phyloP scores from a whole-genome alignment of 1,139 yeast species.

The Kluyveromyces sp. region DNA sequence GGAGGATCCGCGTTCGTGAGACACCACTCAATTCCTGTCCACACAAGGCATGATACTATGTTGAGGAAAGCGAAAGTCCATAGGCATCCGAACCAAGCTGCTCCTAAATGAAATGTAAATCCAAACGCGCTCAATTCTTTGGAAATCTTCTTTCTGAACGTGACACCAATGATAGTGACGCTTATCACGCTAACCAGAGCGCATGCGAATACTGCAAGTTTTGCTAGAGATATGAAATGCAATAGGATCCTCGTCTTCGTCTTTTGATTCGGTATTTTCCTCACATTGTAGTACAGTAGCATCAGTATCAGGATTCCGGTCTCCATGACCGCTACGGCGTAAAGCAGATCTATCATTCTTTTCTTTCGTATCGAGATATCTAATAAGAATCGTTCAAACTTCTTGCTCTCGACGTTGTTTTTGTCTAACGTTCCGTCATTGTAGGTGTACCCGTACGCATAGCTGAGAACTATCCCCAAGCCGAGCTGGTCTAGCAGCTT shows the following conservation, averaged over 20 bases:
- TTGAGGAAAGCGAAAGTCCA: slow-evolving; percentile 20
- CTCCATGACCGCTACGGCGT: slow-evolving; percentile 15
- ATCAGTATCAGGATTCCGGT: slow-evolving; percentile 13
- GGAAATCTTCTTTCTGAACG: slow-evolving; percentile 18
- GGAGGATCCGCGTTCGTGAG: slow-evolving; percentile 13
- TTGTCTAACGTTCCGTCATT: neutral
- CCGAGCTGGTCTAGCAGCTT: slow-evolving; percentile 21
- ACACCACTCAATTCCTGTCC: slow-evolving; percentile 34
- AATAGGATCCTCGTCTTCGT: slow-evolving; percentile 19
- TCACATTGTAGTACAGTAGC: slow-evolving; percentile 25
- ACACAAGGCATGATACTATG: slow-evolving; percentile 20
- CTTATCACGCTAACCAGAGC: slow-evolving; percentile 18
- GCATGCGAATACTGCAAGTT: slow-evolving; percentile 20
- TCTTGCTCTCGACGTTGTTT: neutral
- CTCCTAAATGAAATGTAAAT: slow-evolving; percentile 24
- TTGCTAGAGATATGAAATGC: slow-evolving; percentile 22
- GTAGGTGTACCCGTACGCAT: slow-evolving; percentile 20
- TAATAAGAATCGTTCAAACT: slow-evolving; percentile 16
- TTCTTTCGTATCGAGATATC: slow-evolving; percentile 12
- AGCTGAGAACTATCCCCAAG: slow-evolving; percentile 26
- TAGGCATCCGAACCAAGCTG: slow-evolving; percentile 22
- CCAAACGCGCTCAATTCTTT: slow-evolving; percentile 25
- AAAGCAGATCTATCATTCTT: slow-evolving; percentile 18
- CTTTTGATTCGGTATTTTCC: slow-evolving; percentile 20
- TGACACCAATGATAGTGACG: slow-evolving; percentile 17